A percentile compares a stretch with the other conserved stretches of the same genome.
Conservation (phyloP, 805 yeast species). For the Spathaspora sp. region DNA sequence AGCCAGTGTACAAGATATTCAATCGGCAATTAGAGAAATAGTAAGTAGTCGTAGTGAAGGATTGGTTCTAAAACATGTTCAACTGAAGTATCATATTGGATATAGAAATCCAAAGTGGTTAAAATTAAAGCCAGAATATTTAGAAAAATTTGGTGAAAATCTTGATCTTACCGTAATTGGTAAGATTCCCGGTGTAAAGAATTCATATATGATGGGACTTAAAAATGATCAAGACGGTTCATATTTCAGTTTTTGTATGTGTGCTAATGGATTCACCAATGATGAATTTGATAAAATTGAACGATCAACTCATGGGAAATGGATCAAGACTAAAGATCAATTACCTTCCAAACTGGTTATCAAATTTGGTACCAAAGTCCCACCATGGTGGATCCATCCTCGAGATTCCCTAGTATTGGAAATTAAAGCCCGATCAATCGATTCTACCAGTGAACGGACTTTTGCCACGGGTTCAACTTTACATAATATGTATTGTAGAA, state of each 20-base stretch:
- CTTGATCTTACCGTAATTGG: conserved; percentile 81
- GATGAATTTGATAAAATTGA: conserved; percentile 60
- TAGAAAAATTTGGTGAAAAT: conserved; percentile 82
- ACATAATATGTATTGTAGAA: conserved; percentile 69
- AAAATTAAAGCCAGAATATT: conserved; percentile 87
- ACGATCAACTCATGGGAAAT: conserved; percentile 52
- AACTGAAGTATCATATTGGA: conserved; percentile 53
- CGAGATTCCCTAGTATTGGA: conserved; percentile 74
- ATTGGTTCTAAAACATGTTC: conserved; percentile 64
- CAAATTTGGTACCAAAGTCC: conserved; percentile 57
- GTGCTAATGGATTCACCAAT: conserved; percentile 79
- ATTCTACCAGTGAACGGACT: conserved; percentile 36
- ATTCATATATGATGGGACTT: conserved; percentile 72
- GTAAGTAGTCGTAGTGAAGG: conserved; percentile 76
- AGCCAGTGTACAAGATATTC: conserved; percentile 48
- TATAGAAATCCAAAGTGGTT: conserved; percentile 65
- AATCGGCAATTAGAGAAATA: conserved; percentile 51
- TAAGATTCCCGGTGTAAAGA: conserved; percentile 66
- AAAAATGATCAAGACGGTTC: conserved; percentile 39
- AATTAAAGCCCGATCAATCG: conserved; percentile 75
- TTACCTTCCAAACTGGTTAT: conserved; percentile 41
- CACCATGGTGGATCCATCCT: conserved; percentile 80
- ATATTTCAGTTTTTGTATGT: conserved; percentile 68
- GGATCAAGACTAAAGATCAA: conserved; percentile 43
- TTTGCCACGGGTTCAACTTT: conserved; percentile 70